Base-by-base conservation (phyloP, 2,329 filamentous ascomycete species). In the Botryotinia globosa region DNA sequence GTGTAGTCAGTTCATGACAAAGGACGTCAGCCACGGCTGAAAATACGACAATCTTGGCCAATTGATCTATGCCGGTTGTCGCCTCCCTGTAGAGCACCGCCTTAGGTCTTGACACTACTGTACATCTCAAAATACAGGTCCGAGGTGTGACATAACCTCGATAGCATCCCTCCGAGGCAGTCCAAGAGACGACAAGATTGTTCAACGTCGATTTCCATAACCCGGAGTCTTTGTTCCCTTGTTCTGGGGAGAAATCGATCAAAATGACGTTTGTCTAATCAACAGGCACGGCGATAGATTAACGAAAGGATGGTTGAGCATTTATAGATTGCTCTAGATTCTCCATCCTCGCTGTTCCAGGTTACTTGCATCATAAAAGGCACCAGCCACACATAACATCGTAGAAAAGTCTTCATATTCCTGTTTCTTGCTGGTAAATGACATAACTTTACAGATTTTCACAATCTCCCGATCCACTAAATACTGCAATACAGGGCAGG, bases 21-120 rank as follows among this genome's bases (percentile, higher is more conserved):
- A 48, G 58, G 51, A 67, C 37, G 29, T 59, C 48, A 58, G 70
- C 70, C 70, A 72, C 62, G 63, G 63, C 63, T 72, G 70, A 66
- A 58, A 44, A 66, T 59, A 59, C 48, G 69, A 68, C 63, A 51
- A 61, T 42, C 25, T 34, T 59, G 48, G 54, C 70, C 63, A 61
- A 72, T 72, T n/a, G 54, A 59, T 48, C 44, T n/a, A 61, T 45
- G 48, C 16, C 34, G 4, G 32, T 48, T 48, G 29, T 67, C n/a
- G 61, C n/a, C 22, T 18, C 51, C 25, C 37, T 59, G 44, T 48
- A 12, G 48, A 59, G 34, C 48, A 16, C 67, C 61, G 70, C 70
- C 70, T 72, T 61, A 42, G 48, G 34, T 54, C 25, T 68, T 22
- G 34, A 67, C 18, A 25, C 12, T 16, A n/a, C n/a, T n/a, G n/a